These are phyloP conservation scores for Malassezia pachydermatis DNA, from an alignment of 1,284 basidiomycete species.

Conservation along the genomic window DNA sequence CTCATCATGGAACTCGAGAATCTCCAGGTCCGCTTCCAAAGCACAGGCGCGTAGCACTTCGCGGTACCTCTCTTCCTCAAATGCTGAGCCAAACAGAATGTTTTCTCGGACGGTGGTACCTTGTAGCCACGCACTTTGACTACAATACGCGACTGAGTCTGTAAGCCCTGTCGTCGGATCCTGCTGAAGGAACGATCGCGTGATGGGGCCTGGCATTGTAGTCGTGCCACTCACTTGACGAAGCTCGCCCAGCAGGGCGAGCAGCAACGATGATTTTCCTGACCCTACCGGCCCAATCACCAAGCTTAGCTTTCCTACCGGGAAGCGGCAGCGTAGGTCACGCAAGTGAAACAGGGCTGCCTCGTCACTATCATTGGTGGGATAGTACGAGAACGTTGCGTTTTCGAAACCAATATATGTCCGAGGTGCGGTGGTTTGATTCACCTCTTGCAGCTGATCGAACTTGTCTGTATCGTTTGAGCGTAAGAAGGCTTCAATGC, in stretches of 20 bases:
- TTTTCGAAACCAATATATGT: conserved; percentile 51
- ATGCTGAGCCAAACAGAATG: conserved; percentile 19
- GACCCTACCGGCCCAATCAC: conserved; percentile 20
- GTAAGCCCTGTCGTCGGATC: conserved; percentile 55
- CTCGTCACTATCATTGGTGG: neutral
- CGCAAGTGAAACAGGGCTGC: neutral
- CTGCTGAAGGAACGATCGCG: neutral
- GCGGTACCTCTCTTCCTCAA: conserved; percentile 22
- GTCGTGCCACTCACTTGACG: conserved; percentile 1
- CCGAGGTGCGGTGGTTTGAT: conserved; percentile 24
- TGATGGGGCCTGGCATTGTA: conserved; percentile 5
- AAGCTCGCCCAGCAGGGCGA: conserved; percentile 24
- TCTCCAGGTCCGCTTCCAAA: conserved; percentile 19
- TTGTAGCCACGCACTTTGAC: conserved; percentile 22
- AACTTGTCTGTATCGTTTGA: conserved; percentile 55
- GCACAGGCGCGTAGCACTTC: conserved; percentile 19
- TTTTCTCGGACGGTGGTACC: conserved; percentile 25
- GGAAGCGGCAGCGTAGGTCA: conserved; percentile 55
- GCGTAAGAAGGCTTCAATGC: conserved; percentile 50
- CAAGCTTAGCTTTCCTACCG: conserved; percentile 53
- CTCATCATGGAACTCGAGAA: conserved; percentile 65
- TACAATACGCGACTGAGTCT: conserved; percentile 48
- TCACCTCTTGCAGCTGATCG: conserved; percentile 40
- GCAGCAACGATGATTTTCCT: conserved; percentile 25
- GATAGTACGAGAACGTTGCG: conserved; percentile 47